Base-by-base conservation (phyloP, 805 yeast species). In the Ogataea trehalophila region DNA sequence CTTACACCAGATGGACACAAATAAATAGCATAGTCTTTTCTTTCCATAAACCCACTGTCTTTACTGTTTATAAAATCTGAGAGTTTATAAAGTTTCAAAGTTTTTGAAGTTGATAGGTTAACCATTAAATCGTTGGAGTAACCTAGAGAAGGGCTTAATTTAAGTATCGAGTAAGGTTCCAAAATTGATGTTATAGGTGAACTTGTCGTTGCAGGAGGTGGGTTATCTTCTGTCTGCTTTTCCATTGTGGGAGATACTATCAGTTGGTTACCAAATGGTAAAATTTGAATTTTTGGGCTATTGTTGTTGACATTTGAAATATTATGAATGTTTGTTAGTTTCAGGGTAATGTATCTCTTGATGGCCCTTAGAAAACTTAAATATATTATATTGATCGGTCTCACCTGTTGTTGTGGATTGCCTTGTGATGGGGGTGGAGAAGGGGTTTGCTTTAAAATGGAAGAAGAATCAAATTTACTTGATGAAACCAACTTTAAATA, bases 1-100 rank as follows among this genome's bases (percentile, higher is more conserved):
- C 82, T 65, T 13, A 78, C 77, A 1, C 81, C 83, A 9, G 81
- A 75, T 0, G 85, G 85, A 16, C 76, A 77, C 31, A 80, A 50
- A 51, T 79, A 78, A 2, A 78, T 51, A 0, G 76, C 78, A 56
- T 66, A 66, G 7, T 60, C 60, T 18, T 54, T 53, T 46, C 68
- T 61, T 42, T 59, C 44, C 48, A 42, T 29, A 48, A 57, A 46
- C 4, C 31, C 9, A 6, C 4, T 26, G 47, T 58, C 29, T 46
- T 55, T 39, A 3, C 26, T 41, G 34, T 48, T 47, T 13, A 49
- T 14, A 1, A 52, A 51, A 14, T 41, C 46, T 1, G 65, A 48
- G 0, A 61, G 44, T 35, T 54, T 59, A 46, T 55, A 55, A 15
- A 60, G 57, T 7, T 49, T 42, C 8, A 54, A 44, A 5, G 45